Base-by-base conservation (phyloP, 768 basidiomycete genomes). In the Neoboletus magnificus region DNA sequence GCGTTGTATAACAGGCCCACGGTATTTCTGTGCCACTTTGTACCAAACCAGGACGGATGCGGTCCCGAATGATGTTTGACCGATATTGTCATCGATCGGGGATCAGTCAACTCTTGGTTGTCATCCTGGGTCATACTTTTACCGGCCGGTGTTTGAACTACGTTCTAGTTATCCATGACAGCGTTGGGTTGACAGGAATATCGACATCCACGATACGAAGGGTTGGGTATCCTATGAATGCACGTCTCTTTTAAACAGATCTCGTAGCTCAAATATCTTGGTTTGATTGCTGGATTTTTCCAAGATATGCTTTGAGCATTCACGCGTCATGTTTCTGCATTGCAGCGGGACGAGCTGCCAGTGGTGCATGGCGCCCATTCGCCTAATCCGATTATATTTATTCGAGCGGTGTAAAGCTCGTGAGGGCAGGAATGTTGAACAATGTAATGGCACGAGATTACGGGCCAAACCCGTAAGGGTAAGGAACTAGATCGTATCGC, bases 1-100 rank as follows among this genome's bases (percentile, higher is more conserved):
- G 33, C 25, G 41, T 45, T 51, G 62, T 62, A 48, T 50, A 55
- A 55, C 53, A 44, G 37, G 48, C 50, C 27, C 27, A 10, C 54
- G 48, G 39, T 45, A 43, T 50, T 15, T 52, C 16, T 42, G 37
- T 42, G n/a, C 25, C 25, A 2, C 10, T 18, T 6, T 29, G 11
- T 32, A 6, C n/a, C 32, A 10, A 32, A 22, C 22, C 10, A 9
- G 27, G 27, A 35, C 27, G 35, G 22, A 56, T 27, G 15, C 8
- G 41, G 18, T 43, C 12, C 6, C 12, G 25, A 29, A 50, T 15
- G 33, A 22, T 23, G 10, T 16, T 33, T 47, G 44, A 25, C 12
- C 25, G 9, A 16, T 11, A 13, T 27, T 23, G 22, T 33, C 41
- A 13, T 45, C 32, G 50, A 25, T 27, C n/a, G 23, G n/a, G 44